Base-by-base conservation (phyloP, 2,329 filamentous ascomycete genomes). In the Aspergillus aculeatus region DNA sequence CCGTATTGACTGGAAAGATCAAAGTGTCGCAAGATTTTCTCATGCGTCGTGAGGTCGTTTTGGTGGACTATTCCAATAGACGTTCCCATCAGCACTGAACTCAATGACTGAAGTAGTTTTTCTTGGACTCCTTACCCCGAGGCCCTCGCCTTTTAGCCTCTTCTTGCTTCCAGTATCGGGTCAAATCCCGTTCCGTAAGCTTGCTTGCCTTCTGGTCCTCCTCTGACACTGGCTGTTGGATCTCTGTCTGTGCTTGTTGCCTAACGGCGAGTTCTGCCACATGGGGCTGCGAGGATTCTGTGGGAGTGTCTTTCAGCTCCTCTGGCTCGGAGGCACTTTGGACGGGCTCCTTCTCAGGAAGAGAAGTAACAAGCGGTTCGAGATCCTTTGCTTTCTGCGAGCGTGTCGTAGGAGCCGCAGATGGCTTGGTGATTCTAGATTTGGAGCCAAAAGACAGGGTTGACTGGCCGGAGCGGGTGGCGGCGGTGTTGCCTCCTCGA, bases 1-100 rank as follows among this genome's bases (percentile, higher is more conserved):
- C 95, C 95, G 74, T 91, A 99, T 70, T 96, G 91, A 61, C 85
- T 91, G 71, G 89, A 95, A 66, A 96, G 89, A 74, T 99, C 95
- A 77, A 95, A 99, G 73, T 96, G 91, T 64, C 94, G 83, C 69
- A 98, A 77, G 26, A 98, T 86, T 81, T 94, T 96, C 82, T 98
- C 93, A 58, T 89, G 83, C 50, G 90, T 66, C 11, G 81, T 83
- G 66, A 98, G 72, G 2, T 82, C 88, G 68, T 88, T 77, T 77
- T 96, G 92, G 71, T 98, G 95, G 38, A 96, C 87, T 80, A 38
- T 59, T 53, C 29, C 24, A 19, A 54, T 3, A 2, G 19, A 50
- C 50, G 3, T 24, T 6, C 23, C n/a, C 19, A 54, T 59, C 29
- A 59, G 44, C 47, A 5, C 44, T 47, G n/a, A 31, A 44, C 12